Evolutionary conservation across 78 protist species (phyloP), one percentile per base, ranked within the genome.

Genomic region (Chrysochromulina tobinii): DNA sequence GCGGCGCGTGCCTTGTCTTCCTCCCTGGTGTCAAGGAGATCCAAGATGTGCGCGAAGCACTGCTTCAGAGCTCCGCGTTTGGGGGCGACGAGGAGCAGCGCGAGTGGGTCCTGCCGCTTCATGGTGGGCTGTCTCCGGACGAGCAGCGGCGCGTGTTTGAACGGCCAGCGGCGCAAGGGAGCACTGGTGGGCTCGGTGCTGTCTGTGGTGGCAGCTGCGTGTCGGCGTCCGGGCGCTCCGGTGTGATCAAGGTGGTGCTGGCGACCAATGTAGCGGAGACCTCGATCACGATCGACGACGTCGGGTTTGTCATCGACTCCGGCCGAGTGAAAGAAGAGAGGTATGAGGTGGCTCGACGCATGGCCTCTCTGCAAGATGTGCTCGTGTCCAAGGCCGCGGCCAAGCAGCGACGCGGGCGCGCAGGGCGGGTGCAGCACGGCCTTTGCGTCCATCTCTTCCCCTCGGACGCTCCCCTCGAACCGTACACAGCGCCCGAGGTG

Each of bases 241-340:
- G 38, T 38, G 87, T 54, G 8, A 61, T 61, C 87, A 79, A 85
- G 72, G 55, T 87, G 53, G 61, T 87, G 67, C 89, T 98, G 11
- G 97, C 99, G 61, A 97, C 97, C 25, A 97, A 97, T 91, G 20
- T 88, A 51, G 59, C 73, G 58, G 73, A 68, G 86, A 75, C 90
- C 3, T 64, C 79, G 18, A 87, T 87, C 59, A 87, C 90, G 38
- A 58, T 92, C 81, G 92, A 73, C 38, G 98, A 97, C 59, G 92
- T 98, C 12, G 97, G 92, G 15, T 97, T 90, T 84, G 99, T 98
- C 0, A 94, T 98, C n/a, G 99, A 98, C 89, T 50, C 94, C 51
- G 98, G 99, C 20, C 95, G 96, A 53, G 94, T 95, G 55, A 98
- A 98, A 91, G 96, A 97, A 88, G 94, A 87, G 90, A 51, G 58